Conservation (phyloP, 345 rosid genomes). For the Angophora floribunda region DNA sequence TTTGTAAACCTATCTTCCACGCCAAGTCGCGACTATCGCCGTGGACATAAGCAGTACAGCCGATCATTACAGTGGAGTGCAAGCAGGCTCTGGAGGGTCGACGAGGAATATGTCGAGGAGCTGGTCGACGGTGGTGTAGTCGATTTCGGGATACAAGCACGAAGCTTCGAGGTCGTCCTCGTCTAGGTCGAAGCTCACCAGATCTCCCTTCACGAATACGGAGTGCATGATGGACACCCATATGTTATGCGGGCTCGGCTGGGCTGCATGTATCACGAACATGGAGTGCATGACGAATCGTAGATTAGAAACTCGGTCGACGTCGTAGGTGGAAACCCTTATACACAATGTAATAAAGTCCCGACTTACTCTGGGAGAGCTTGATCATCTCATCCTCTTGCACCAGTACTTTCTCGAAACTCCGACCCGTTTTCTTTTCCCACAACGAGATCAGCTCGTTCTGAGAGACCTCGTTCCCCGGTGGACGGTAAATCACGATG, state of each 20-base stretch:
- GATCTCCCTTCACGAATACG: slow-evolving; percentile 4
- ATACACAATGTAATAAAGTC: neutral
- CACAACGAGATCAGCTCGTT: slow-evolving; percentile 19
- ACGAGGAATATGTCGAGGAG: slow-evolving; percentile 21
- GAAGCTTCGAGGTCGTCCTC: slow-evolving; percentile 15
- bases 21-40: neutral
- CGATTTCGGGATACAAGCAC: slow-evolving; percentile 7
- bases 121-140: slow-evolving; percentile 4
- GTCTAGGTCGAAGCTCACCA: neutral
- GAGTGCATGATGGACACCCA: slow-evolving; percentile 10
- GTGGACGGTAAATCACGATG: slow-evolving; percentile 10
- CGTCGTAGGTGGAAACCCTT: neutral
- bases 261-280: neutral
- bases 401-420: slow-evolving; percentile 12
- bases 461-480: slow-evolving; percentile 12
- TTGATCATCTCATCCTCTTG: slow-evolving; percentile 12
- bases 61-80: neutral
- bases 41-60: neutral
- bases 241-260: slow-evolving; percentile 14
- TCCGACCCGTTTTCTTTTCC: slow-evolving; percentile 22
- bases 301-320: neutral
- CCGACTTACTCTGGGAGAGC: slow-evolving; percentile 18
- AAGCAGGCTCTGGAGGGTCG: neutral
- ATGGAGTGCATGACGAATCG: neutral
- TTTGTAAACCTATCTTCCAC: neutral